Conservation (phyloP, 305 asterid genomes). For the Fraxinus albicans region DNA sequence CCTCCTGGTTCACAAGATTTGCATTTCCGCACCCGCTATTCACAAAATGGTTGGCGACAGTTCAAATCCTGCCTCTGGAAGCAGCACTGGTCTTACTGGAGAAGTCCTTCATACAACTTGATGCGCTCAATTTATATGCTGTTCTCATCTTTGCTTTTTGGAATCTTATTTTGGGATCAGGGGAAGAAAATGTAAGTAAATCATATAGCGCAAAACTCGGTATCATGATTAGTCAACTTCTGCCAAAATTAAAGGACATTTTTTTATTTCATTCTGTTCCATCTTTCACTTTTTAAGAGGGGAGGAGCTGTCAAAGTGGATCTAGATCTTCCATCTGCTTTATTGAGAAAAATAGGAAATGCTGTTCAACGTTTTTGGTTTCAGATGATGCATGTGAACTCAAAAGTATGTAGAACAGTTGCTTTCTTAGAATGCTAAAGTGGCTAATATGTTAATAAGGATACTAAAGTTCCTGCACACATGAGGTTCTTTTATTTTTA, state of each 20-base stretch:
- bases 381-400: not conserved
- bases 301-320: not conserved
- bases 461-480: not conserved
- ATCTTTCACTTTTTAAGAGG: not conserved
- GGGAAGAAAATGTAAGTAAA: constrained; percentile 46
- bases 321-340: not conserved
- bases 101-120: constrained; percentile 67
- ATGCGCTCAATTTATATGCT: constrained; percentile 42
- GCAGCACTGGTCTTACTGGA: constrained; percentile 65
- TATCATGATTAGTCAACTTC: not conserved
- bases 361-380: not conserved
- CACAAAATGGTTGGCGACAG: constrained; percentile 53
- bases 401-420: not conserved
- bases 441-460: not conserved
- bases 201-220: not conserved
- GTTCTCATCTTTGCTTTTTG: constrained; percentile 40
- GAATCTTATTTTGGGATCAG: constrained; percentile 54
- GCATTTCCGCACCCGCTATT: constrained; percentile 45
- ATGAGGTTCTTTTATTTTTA: not conserved
- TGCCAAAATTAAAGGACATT: not conserved
- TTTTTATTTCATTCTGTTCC: not conserved
- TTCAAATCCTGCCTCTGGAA: constrained; percentile 72
- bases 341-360: not conserved
- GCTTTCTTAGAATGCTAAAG: not conserved
- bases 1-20: constrained; percentile 47